phyloP scores from a whole-genome alignment of 2,329 filamentous ascomycete species.

The Aspergillus cejpii region DNA sequence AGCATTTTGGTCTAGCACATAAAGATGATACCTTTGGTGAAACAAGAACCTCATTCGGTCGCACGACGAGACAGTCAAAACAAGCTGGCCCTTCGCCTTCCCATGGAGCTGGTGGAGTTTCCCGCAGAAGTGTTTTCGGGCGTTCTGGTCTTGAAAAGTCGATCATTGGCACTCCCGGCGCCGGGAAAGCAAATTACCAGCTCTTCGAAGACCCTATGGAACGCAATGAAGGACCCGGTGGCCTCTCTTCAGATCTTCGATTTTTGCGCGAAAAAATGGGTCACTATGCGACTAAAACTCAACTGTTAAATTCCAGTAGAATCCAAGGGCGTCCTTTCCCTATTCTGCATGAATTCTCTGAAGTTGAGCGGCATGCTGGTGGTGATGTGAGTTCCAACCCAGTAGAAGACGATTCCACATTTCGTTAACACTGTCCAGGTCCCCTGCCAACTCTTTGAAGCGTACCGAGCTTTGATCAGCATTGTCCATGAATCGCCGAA shows the following conservation, averaged over 20 bases:
- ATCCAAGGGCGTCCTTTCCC: constrained; percentile 62
- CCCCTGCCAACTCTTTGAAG: constrained; percentile 67
- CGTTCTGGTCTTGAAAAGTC: constrained; percentile 70
- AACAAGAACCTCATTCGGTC: constrained; percentile 47
- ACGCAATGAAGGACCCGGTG: constrained; percentile 47
- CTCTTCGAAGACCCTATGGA: constrained; percentile 65
- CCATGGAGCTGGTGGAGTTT: constrained; percentile 35
- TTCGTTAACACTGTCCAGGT: constrained; percentile 44
- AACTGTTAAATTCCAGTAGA: constrained; percentile 67
- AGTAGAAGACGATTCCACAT: not conserved
- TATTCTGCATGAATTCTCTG: constrained; percentile 66
- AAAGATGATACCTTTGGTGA: constrained; percentile 42
- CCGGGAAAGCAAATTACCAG: constrained; percentile 51
- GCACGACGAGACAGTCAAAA: constrained; percentile 34
- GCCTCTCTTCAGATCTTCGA: constrained; percentile 61
- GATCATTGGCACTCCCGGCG: constrained; percentile 73
- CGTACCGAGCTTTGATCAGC: constrained; percentile 72
- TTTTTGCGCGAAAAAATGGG: constrained; percentile 77
- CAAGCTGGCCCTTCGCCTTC: constrained; percentile 40
- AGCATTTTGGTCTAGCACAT: constrained; percentile 78
- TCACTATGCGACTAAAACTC: constrained; percentile 71
- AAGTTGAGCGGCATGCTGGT: constrained; percentile 63
- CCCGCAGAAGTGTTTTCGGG: constrained; percentile 55
- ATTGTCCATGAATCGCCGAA: constrained; percentile 68
- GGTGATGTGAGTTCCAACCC: constrained; percentile 50